Conservation (phyloP, 345 rosid genomes). For the Mallotus nudiflorus region DNA sequence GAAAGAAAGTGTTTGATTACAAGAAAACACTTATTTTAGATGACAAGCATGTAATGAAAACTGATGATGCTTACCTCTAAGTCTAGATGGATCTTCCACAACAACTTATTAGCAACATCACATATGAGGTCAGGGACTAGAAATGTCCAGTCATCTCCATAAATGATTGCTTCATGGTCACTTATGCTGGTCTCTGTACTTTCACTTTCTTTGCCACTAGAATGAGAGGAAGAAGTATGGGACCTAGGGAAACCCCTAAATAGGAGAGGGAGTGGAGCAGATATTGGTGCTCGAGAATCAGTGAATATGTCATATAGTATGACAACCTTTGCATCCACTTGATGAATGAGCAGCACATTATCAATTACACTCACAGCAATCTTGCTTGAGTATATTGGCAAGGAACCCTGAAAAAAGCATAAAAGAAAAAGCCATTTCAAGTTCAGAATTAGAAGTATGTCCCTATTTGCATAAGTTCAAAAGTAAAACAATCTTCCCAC, state of each 20-base stretch:
- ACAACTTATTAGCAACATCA: slow-evolving; percentile 62
- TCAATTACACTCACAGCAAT: slow-evolving; percentile 85
- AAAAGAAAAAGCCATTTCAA: neutral
- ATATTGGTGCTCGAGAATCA: slow-evolving; percentile 93
- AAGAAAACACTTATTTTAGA: neutral
- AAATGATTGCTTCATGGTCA: slow-evolving; percentile 54
- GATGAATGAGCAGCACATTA: slow-evolving; percentile 93
- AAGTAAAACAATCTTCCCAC: neutral
- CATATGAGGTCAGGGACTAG: slow-evolving; percentile 87
- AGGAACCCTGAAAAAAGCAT: slow-evolving; percentile 67
- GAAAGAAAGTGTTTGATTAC: slow-evolving; percentile 20
- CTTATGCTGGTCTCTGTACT: slow-evolving; percentile 51
- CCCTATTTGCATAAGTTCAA: neutral
- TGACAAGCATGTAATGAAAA: neutral
- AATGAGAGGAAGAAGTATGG: slow-evolving; percentile 42
- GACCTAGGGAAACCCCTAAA: slow-evolving; percentile 74
- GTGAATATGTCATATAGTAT: slow-evolving; percentile 89
- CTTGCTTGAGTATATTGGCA: slow-evolving; percentile 91
- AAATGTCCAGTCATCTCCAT: slow-evolving; percentile 91
- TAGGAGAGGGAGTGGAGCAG: slow-evolving; percentile 95
- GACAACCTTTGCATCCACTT: slow-evolving; percentile 92
- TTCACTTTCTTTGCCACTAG: slow-evolving; percentile 49
- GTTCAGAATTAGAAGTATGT: slow-evolving; percentile 1
- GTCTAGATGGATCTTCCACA: slow-evolving; percentile 93
- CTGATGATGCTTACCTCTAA: slow-evolving; percentile 62